Percentiles rank a stretch among this genome's conserved stretches.
Evolutionary conservation across 345 rosid species (phyloP).

Genomic region (Corymbia maculata): DNA sequence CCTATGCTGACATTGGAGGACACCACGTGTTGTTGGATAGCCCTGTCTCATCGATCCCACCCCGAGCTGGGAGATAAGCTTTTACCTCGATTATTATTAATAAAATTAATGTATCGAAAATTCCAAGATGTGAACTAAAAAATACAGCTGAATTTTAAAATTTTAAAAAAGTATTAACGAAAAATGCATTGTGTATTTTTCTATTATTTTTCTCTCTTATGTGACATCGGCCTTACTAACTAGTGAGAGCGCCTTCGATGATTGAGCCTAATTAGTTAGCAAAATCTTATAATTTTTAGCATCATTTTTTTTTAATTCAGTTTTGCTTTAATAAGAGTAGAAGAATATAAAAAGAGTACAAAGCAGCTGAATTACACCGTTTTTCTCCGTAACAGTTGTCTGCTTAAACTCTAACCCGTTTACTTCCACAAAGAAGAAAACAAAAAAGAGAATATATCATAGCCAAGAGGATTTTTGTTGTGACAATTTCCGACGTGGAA

Average conservation of each 20-base stretch:
- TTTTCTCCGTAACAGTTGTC: background rate
- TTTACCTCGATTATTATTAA: background rate
- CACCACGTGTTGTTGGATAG: background rate
- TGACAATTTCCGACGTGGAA: background rate
- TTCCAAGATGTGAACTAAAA: background rate
- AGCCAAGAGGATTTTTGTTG: background rate
- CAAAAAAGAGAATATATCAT: background rate
- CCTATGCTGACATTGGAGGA: background rate
- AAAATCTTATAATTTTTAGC: background rate
- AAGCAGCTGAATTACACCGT: background rate
- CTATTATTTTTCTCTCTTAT: background rate
- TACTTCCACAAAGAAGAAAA: background rate
- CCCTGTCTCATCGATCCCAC: background rate
- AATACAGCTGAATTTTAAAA: rapidly evolving
- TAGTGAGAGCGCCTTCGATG: background rate
- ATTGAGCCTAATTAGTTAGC: background rate
- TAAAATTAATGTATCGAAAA: rapidly evolving
- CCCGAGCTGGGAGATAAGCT: background rate
- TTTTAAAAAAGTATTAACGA: background rate
- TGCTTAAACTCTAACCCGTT: background rate
- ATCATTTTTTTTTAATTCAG: background rate
- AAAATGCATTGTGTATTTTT: rapidly evolving
- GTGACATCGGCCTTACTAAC: background rate
- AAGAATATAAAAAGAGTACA: background rate
- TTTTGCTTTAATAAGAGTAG: background rate